Conservation (phyloP, 2,329 filamentous ascomycete species). For the Monosporascus sp. region DNA sequence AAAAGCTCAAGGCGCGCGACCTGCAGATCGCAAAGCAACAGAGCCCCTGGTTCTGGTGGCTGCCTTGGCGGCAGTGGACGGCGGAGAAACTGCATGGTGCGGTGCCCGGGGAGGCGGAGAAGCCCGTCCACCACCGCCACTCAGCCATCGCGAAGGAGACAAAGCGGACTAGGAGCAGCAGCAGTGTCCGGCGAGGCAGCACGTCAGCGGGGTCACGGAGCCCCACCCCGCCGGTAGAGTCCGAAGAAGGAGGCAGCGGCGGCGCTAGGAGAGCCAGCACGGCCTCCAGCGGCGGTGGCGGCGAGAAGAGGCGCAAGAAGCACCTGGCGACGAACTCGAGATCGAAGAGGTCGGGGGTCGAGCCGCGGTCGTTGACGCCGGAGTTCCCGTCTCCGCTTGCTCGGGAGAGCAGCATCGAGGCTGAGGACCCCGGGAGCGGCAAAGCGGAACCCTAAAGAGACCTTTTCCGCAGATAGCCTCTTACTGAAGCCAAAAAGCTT, state of each 20-base stretch:
- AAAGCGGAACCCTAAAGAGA: background rate
- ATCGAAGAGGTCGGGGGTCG: constrained; percentile 39
- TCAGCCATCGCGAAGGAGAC: constrained; percentile 41
- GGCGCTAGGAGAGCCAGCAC: constrained; percentile 42
- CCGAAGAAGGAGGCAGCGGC: constrained; percentile 30
- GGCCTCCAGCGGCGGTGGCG: constrained; percentile 35
- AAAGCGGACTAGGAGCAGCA: constrained; percentile 45
- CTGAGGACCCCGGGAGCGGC: constrained; percentile 7
- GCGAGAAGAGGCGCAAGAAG: constrained; percentile 51
- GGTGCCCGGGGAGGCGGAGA: constrained; percentile 26
- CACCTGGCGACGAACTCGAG: constrained; percentile 35
- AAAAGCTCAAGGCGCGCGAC: constrained; percentile 65
- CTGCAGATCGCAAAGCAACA: constrained; percentile 62
- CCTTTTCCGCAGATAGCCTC: too few species aligned
- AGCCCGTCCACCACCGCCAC: constrained; percentile 35
- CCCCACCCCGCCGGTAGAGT: constrained; percentile 44
- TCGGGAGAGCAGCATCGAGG: constrained; percentile 38
- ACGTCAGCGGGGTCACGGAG: constrained; percentile 44
- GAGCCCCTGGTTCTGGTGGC: constrained; percentile 81
- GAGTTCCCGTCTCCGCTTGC: constrained; percentile 51
- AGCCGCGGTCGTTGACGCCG: constrained; percentile 50
- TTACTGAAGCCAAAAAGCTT: too few species aligned
- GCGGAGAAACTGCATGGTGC: constrained; percentile 18
- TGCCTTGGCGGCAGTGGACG: constrained; percentile 58
- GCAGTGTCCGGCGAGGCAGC: constrained; percentile 48